phyloP scores from a whole-genome alignment of 2,329 filamentous ascomycete genomes.

The Penicillium sclerotigenum region DNA sequence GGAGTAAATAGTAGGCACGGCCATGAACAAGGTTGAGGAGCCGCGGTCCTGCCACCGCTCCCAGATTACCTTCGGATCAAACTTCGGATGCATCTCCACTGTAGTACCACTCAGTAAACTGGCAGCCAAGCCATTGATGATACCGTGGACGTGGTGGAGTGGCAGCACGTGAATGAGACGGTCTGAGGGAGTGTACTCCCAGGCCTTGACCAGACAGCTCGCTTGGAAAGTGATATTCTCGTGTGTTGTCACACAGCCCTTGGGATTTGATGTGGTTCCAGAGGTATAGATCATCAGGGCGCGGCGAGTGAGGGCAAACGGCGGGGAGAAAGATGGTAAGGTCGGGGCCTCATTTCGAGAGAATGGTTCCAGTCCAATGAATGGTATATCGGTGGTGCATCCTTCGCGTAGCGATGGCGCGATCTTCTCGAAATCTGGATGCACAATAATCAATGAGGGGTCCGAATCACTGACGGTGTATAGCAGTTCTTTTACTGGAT shows the following conservation, averaged over 20 bases:
- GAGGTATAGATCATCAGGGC: constrained; percentile 46
- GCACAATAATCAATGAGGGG: constrained; percentile 42
- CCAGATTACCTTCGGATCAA: constrained; percentile 48
- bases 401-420: constrained; percentile 31
- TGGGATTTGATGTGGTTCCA: constrained; percentile 43
- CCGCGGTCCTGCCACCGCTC: constrained; percentile 43
- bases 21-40: constrained; percentile 49
- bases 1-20: constrained; percentile 53
- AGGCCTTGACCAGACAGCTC: constrained; percentile 30
- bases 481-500: constrained; percentile 42
- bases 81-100: constrained; percentile 49
- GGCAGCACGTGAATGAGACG: constrained; percentile 51
- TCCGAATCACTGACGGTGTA: constrained; percentile 45
- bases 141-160: constrained; percentile 51
- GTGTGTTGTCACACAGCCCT: constrained; percentile 45
- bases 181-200: constrained; percentile 37
- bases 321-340: constrained; percentile 33
- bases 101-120: constrained; percentile 47
- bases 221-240: constrained; percentile 39
- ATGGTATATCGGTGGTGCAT: constrained; percentile 26
- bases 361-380: constrained; percentile 31
- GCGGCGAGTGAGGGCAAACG: constrained; percentile 29
- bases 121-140: constrained; percentile 50
- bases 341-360: constrained; percentile 20
- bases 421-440: constrained; percentile 39